Base-by-base conservation (phyloP, 225 moss, liverwort and hornwort genomes). In the Thuidium tamariscinum region DNA sequence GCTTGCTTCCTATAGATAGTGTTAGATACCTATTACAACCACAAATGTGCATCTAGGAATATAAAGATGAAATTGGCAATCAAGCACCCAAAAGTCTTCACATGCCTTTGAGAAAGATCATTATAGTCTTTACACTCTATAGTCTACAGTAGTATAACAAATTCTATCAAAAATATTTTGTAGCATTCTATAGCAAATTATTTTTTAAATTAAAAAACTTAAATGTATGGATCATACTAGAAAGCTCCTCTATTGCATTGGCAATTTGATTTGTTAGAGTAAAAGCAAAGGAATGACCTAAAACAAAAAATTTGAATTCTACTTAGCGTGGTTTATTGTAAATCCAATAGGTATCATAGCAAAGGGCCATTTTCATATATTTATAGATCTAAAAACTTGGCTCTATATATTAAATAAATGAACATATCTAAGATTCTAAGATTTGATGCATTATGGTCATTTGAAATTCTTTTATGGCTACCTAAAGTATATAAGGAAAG, bases 121-220 rank as follows among this genome's bases (percentile, higher is more conserved):
- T 32, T 48, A 48, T 11, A 1, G 44, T 74, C 0, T 4, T 2
- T 18, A 34, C n/a, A n/a, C n/a, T n/a, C n/a, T n/a, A n/a, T n/a
- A n/a, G n/a, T n/a, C n/a, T n/a, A n/a, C 18, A 49, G 4, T 1
- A 49, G 0, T 73, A 4, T 34, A 34, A 5, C 3, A 1, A 29
- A 16, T 12, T 74, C 12, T 7, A 18, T 49, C 12, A 11, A 48
- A 36, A 49, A 48, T 34, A 49, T 8, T 13, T 32, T 30, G 2
- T 49, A 48, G 19, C 1, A 1, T 16, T 70, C 9, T 42, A 15
- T 44, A 71, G 5, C 3, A 71, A 69, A 71, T 42, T 44, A 71
- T 44, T 44, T 15, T 42, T 52, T 15, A 26, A 71, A 27, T 42
- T 4, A 23, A 16, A 41, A 16, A 42, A 27, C 16, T 70, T 42